phyloP scores from a whole-genome alignment of 805 yeast species.

The Saccharomycopsis microspora region DNA sequence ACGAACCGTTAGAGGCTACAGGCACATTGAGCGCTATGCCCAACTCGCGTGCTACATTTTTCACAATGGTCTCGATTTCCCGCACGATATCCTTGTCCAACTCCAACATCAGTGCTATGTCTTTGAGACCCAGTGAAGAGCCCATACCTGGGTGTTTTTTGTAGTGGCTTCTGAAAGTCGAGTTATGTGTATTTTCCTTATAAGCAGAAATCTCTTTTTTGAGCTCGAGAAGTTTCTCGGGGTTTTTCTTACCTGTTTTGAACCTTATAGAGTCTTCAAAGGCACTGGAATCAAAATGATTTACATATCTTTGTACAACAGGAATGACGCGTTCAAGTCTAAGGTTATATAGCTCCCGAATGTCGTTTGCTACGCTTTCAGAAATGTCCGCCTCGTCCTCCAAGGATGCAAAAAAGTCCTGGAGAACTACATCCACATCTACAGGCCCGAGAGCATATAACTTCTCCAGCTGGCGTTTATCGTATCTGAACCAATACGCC shows the following conservation, averaged over 20 bases:
- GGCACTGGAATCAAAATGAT: neutral
- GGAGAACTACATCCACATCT: slow-evolving; percentile 1
- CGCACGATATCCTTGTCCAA: slow-evolving; percentile 7
- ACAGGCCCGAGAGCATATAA: slow-evolving; percentile 7
- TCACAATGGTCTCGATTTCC: slow-evolving; percentile 7
- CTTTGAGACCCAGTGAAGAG: neutral
- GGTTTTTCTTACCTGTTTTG: too few species aligned
- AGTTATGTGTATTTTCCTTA: neutral
- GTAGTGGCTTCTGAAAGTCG: neutral
- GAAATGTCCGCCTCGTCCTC: neutral
- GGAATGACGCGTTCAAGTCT: slow-evolving; percentile 1
- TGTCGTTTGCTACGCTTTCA: neutral
- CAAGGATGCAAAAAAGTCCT: neutral
- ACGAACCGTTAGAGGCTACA: neutral
- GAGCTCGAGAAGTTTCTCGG: too few species aligned
- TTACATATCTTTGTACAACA: neutral
- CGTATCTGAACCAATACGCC: slow-evolving; percentile 6
- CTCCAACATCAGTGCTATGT: neutral
- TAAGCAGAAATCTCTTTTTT: slow-evolving; percentile 1
- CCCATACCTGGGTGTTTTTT: neutral
- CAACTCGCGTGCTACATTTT: slow-evolving; percentile 4
- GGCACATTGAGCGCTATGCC: slow-evolving; percentile 3
- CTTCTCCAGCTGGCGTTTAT: neutral
- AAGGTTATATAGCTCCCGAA: slow-evolving; percentile 3
- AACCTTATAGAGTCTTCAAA: neutral